These are phyloP conservation scores for Cladosporium oxysporum DNA, from an alignment of 2,329 filamentous ascomycete genomes.

Conservation along the genomic window DNA sequence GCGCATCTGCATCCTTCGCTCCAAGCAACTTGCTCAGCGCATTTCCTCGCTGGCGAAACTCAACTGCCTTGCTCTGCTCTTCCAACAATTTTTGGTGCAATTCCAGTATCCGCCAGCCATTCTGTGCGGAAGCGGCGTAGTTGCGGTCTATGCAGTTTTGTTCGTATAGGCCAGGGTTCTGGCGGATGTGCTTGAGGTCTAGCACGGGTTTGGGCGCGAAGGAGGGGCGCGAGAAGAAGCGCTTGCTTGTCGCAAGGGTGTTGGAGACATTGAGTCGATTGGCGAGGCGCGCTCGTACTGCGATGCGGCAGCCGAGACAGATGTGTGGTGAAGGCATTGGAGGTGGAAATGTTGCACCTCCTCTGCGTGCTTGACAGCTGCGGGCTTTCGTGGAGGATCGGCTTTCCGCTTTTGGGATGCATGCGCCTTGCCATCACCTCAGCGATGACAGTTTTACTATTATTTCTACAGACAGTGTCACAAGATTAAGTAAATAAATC, in stretches of 20 bases:
- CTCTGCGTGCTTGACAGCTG: not conserved
- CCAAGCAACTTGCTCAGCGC: conserved; percentile 56
- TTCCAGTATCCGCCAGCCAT: conserved; percentile 56
- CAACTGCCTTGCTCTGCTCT: conserved; percentile 61
- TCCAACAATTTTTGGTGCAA: conserved; percentile 48
- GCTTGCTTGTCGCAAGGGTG: conserved; percentile 18
- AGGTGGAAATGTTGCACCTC: not conserved
- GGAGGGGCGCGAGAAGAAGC: conserved; percentile 58
- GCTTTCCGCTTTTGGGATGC: conserved; percentile 1
- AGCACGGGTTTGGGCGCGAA: conserved; percentile 77
- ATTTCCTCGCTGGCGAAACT: conserved; percentile 68
- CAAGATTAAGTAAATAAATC: not conserved
- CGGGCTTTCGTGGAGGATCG: not conserved
- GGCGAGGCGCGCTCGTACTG: conserved; percentile 1
- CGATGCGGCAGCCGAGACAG: conserved; percentile 11
- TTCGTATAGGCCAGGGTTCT: conserved; percentile 77
- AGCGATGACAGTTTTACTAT: not conserved
- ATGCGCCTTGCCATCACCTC: not conserved
- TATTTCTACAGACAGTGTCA: not conserved
- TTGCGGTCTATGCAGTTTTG: conserved; percentile 84
- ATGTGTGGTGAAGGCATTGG: conserved; percentile 15
- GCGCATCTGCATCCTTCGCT: conserved; percentile 39
- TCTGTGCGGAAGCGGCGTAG: conserved; percentile 60
- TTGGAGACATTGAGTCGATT: not conserved
- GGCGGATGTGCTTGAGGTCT: conserved; percentile 87